phyloP scores from a whole-genome alignment of 768 basidiomycete species.

The Kwoniella dendrophila region DNA sequence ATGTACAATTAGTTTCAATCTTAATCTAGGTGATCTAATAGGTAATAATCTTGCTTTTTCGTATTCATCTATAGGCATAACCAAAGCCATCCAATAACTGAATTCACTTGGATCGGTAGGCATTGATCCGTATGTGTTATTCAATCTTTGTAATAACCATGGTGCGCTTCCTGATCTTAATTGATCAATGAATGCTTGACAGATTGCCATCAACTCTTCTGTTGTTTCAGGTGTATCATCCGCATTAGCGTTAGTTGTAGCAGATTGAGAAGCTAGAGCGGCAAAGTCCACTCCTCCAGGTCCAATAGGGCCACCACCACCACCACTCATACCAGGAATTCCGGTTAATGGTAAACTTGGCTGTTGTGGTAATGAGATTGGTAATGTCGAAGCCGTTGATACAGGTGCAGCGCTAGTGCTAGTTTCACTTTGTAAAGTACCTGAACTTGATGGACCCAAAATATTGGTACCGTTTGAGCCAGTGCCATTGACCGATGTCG shows the following conservation, averaged over 20 bases:
- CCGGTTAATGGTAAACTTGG: neutral
- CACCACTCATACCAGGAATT: neutral
- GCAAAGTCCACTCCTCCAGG: constrained; percentile 20
- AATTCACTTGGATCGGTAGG: constrained; percentile 72
- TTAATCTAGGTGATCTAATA: constrained; percentile 72
- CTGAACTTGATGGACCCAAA: neutral
- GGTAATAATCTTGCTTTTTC: constrained; percentile 80
- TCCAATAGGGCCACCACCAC: too few species aligned
- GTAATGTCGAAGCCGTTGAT: neutral
- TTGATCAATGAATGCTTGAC: constrained; percentile 66
- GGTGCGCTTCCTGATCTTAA: constrained; percentile 74
- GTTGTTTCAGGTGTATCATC: constrained; percentile 58
- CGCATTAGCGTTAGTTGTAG: constrained; percentile 14
- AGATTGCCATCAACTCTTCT: constrained; percentile 64
- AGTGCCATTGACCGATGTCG: neutral
- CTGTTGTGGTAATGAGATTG: neutral
- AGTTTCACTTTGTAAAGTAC: neutral
- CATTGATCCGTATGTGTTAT: constrained; percentile 75
- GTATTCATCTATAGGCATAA: constrained; percentile 87
- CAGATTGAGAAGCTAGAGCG: constrained; percentile 13
- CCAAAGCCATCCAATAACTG: constrained; percentile 85
- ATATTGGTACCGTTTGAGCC: constrained; percentile 1
- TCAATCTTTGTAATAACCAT: constrained; percentile 87
- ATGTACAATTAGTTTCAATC: constrained; percentile 81
- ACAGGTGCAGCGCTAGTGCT: neutral